phyloP scores from a whole-genome alignment of 495 filamentous ascomycete species.

The Xylaria venustula region DNA sequence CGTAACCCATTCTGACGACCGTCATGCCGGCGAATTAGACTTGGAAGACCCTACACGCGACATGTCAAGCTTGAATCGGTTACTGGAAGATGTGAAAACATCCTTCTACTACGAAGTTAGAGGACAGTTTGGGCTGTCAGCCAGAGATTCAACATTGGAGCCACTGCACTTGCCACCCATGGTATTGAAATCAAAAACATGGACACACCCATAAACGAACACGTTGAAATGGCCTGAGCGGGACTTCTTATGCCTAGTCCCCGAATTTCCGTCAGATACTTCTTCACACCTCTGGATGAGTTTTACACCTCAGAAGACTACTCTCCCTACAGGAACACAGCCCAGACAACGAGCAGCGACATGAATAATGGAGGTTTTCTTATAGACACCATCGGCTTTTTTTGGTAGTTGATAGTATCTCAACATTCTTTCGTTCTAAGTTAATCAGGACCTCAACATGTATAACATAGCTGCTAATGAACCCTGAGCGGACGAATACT shows the following conservation, averaged over 20 bases:
- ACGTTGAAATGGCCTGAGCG: neutral
- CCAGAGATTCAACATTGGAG: conserved; percentile 22
- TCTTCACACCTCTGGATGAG: neutral
- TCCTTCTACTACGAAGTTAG: conserved; percentile 41
- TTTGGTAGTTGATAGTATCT: too few species aligned
- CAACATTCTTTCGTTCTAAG: too few species aligned
- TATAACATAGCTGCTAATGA: too few species aligned
- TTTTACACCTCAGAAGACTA: neutral
- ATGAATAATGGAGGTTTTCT: neutral
- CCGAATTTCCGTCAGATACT: neutral
- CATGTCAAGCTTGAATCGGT: conserved; percentile 24
- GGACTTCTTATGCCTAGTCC: neutral
- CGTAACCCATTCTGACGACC: neutral
- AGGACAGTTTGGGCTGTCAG: conserved; percentile 19
- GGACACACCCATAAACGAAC: neutral
- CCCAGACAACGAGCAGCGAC: neutral
- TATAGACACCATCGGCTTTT: too few species aligned
- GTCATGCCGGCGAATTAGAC: conserved; percentile 1
- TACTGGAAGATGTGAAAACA: conserved; percentile 41
- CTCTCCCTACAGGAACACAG: neutral
- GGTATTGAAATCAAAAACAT: conserved; percentile 25
- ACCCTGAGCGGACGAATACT: too few species aligned
- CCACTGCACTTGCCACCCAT: conserved; percentile 25
- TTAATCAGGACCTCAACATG: too few species aligned
- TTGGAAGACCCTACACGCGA: conserved; percentile 27